These are phyloP conservation scores for Triticum dicoccoides DNA, from an alignment of 176 grass and related monocot genomes.

Conservation along the genomic window DNA sequence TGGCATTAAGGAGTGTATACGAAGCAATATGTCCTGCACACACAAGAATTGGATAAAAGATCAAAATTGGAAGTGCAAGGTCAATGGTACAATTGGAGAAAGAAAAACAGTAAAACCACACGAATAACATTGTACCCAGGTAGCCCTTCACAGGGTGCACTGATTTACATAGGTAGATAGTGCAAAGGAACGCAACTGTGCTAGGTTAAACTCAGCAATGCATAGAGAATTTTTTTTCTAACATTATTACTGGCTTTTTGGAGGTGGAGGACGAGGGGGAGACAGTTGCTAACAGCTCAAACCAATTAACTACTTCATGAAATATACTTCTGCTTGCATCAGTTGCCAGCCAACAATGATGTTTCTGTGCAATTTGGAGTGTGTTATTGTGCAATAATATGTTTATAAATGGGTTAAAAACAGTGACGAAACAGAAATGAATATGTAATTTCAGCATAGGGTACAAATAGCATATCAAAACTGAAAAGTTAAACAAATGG, in stretches of 20 bases:
- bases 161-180: not conserved
- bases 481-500: not conserved
- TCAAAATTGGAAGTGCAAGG: not conserved
- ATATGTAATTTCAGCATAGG: not conserved
- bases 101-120: not conserved
- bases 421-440: not conserved
- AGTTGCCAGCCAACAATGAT: not conserved
- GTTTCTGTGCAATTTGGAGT: not conserved
- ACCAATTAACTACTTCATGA: not conserved
- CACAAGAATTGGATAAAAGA: not conserved
- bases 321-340: not conserved
- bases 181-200: not conserved
- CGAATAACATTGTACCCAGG: not conserved
- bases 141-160: not conserved
- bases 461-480: not conserved
- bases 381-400: not conserved
- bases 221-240: not conserved
- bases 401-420: not conserved
- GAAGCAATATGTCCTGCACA: conserved; percentile 10
- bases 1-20: not conserved
- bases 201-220: not conserved
- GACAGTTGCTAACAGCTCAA: not conserved
- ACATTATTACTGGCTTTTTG: not conserved
- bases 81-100: not conserved
- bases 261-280: not conserved